phyloP scores from a whole-genome alignment of 805 yeast species.

The Komagataella populi region DNA sequence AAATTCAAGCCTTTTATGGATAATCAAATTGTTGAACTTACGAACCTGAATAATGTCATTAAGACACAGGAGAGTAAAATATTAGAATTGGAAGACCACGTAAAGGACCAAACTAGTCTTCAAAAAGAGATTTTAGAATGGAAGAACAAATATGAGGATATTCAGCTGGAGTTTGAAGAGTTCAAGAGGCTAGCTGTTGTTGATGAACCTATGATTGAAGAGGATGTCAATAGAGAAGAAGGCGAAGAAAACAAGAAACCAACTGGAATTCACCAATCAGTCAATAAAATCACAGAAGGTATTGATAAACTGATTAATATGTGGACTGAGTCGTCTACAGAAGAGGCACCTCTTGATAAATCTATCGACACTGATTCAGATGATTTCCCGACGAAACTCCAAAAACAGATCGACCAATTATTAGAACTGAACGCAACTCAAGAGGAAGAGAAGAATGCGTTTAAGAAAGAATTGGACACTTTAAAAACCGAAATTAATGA shows the following conservation, averaged over 20 bases:
- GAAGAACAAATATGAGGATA: constrained; percentile 28
- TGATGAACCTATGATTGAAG: constrained; percentile 19
- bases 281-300: constrained; percentile 5
- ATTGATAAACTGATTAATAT: constrained; percentile 8
- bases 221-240: constrained; percentile 17
- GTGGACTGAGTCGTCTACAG: constrained; percentile 4
- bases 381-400: constrained; percentile 26
- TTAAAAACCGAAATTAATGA: constrained; percentile 3
- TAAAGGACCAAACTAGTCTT: constrained; percentile 28
- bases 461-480: constrained; percentile 18
- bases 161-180: constrained; percentile 29
- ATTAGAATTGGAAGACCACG: constrained; percentile 22
- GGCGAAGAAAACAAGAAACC: constrained; percentile 7
- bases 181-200: constrained; percentile 12
- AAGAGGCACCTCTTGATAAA: constrained; percentile 3
- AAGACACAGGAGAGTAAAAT: constrained; percentile 37
- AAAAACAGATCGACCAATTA: constrained; percentile 42
- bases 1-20: constrained; percentile 40
- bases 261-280: constrained; percentile 3
- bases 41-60: constrained; percentile 38
- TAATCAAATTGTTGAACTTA: constrained; percentile 36
- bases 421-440: constrained; percentile 17
- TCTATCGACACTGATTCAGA: constrained; percentile 1
- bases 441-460: constrained; percentile 17
- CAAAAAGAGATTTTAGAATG: constrained; percentile 33